These are phyloP conservation scores for Aspergillus fumigatiaffinis DNA, from an alignment of 2,329 filamentous ascomycete genomes.

Conservation along the genomic window DNA sequence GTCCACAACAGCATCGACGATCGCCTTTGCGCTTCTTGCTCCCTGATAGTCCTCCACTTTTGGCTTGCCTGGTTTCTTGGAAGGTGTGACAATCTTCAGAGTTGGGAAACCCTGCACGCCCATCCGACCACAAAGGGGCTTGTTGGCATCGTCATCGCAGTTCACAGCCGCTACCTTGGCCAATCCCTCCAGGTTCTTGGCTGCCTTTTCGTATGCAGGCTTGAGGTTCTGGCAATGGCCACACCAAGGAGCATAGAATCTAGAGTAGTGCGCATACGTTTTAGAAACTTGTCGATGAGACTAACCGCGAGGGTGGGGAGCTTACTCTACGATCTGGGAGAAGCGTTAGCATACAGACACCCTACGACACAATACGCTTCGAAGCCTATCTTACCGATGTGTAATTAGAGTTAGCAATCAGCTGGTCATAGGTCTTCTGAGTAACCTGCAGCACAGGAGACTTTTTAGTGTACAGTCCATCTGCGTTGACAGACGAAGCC, in stretches of 20 bases:
- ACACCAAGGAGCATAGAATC: conserved; percentile 98
- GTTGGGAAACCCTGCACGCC: conserved; percentile 94
- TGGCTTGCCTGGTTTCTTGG: conserved; percentile 75
- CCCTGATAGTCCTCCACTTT: conserved; percentile 89
- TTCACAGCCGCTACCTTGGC: conserved; percentile 93
- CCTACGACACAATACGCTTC: neutral
- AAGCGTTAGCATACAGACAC: conserved; percentile 13
- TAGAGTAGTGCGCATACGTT: conserved; percentile 40
- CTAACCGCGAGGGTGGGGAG: conserved; percentile 10
- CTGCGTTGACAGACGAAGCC: conserved; percentile 60
- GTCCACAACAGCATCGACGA: conserved; percentile 77
- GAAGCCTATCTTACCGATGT: conserved; percentile 64
- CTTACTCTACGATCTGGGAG: conserved; percentile 51
- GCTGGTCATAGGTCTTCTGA: conserved; percentile 70
- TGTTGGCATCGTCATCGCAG: conserved; percentile 92
- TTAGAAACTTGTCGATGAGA: conserved; percentile 13
- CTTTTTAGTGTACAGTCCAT: conserved; percentile 77
- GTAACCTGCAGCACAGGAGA: conserved; percentile 84
- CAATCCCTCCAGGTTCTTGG: conserved; percentile 81
- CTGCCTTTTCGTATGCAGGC: conserved; percentile 91
- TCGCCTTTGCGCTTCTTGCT: conserved; percentile 74
- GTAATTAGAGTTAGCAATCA: conserved; percentile 86
- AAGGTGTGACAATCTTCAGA: conserved; percentile 84
- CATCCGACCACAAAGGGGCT: conserved; percentile 77
- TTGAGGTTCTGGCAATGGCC: conserved; percentile 96